A percentile compares a stretch with the other conserved stretches of the same genome.
phyloP scores from a whole-genome alignment of 2,329 filamentous ascomycete species.

The Emergomyces africanus region DNA sequence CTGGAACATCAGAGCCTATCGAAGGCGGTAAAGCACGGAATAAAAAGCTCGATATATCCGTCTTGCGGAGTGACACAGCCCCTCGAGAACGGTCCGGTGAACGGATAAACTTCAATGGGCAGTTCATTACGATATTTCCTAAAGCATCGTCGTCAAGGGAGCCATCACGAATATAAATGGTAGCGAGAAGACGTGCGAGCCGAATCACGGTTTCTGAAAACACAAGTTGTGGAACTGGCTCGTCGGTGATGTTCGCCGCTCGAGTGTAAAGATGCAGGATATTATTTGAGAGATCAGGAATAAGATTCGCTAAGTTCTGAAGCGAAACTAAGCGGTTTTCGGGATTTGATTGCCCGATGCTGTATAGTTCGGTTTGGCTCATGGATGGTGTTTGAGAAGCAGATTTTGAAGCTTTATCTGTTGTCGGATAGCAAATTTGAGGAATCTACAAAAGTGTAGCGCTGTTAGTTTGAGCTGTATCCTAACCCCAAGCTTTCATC shows the following conservation, averaged over 20 bases:
- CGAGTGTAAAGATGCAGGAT: constrained; percentile 45
- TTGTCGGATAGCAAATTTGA: constrained; percentile 38
- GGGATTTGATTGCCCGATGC: constrained; percentile 31
- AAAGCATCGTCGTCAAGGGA: constrained; percentile 38
- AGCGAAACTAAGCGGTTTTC: constrained; percentile 34
- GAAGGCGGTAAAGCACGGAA: constrained; percentile 60
- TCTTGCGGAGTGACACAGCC: constrained; percentile 39
- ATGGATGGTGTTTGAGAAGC: constrained; percentile 28
- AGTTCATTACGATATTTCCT: constrained; percentile 47
- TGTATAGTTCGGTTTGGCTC: constrained; percentile 25
- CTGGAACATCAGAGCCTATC: constrained; percentile 48
- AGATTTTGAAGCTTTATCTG: constrained; percentile 37
- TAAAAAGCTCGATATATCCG: constrained; percentile 51
- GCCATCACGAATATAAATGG: constrained; percentile 38
- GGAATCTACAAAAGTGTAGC: constrained; percentile 32
- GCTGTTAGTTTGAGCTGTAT: background rate
- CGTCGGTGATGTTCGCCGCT: constrained; percentile 38
- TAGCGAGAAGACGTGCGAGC: constrained; percentile 40
- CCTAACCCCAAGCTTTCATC: constrained; percentile 5
- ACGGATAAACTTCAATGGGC: constrained; percentile 25
- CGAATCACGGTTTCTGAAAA: constrained; percentile 46
- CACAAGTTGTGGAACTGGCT: constrained; percentile 41
- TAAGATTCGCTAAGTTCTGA: constrained; percentile 38
- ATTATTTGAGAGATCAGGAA: constrained; percentile 45
- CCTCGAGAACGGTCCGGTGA: constrained; percentile 25